A percentile compares a stretch with the other conserved stretches of the same genome.
Evolutionary conservation across 2,329 filamentous ascomycete species (phyloP).

Genomic region (Lasiodiplodia sp.): DNA sequence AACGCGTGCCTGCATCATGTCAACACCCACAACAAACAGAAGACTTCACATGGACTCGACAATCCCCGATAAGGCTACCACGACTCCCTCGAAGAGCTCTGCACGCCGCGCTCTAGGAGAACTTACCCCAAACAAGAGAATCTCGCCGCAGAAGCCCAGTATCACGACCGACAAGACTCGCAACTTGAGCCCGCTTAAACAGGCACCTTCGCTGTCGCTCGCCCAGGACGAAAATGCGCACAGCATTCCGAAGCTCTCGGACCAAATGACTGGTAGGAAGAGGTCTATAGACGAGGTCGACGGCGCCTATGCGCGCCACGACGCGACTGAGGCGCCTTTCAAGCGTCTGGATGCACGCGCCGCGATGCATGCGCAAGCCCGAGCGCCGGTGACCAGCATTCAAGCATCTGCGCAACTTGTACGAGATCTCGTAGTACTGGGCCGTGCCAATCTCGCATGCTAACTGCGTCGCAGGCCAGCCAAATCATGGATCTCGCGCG

Average conservation of each 20-base stretch:
- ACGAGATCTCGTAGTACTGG: not conserved
- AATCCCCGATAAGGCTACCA: slow-evolving; percentile 29
- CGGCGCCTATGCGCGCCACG: slow-evolving; percentile 34
- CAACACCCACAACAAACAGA: slow-evolving; percentile 28
- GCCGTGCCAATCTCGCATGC: not conserved
- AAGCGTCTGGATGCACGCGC: slow-evolving; percentile 27
- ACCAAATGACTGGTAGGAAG: slow-evolving; percentile 40
- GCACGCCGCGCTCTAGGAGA: slow-evolving; percentile 46
- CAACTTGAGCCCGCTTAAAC: slow-evolving; percentile 47
- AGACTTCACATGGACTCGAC: slow-evolving; percentile 12
- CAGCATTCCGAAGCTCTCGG: not conserved
- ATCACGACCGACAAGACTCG: slow-evolving; percentile 43
- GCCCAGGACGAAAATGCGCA: slow-evolving; percentile 42
- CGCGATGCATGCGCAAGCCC: not conserved
- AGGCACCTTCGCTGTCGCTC: slow-evolving; percentile 38
- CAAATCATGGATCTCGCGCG: slow-evolving; percentile 35
- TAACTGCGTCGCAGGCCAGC: slow-evolving; percentile 18
- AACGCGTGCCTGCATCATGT: slow-evolving; percentile 31
- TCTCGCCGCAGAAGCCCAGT: slow-evolving; percentile 30
- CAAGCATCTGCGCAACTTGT: slow-evolving; percentile 17
- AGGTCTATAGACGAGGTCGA: slow-evolving; percentile 47
- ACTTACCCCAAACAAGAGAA: slow-evolving; percentile 40
- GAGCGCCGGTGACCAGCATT: not conserved
- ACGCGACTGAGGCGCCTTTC: slow-evolving; percentile 27
- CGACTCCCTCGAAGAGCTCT: slow-evolving; percentile 41